phyloP scores from a whole-genome alignment of 768 basidiomycete genomes.

The Lactarius quietus region DNA sequence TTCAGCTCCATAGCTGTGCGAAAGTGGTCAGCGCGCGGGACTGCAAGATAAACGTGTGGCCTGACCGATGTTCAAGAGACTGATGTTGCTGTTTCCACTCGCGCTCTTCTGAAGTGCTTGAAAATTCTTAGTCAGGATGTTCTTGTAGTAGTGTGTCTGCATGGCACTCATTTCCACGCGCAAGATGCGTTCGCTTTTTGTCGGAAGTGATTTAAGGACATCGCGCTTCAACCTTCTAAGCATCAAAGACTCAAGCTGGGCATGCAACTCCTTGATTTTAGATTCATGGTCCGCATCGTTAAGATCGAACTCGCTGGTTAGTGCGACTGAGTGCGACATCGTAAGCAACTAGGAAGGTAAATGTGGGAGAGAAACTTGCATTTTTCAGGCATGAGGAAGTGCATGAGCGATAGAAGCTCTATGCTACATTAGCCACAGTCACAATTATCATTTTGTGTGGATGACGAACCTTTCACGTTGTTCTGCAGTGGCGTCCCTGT shows the following conservation, averaged over 20 bases:
- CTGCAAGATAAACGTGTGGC: neutral
- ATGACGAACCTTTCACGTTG: constrained; percentile 85
- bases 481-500: constrained; percentile 98
- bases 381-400: constrained; percentile 98
- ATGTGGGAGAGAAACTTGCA: constrained; percentile 47
- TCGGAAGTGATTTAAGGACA: constrained; percentile 92
- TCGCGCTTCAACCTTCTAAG: constrained; percentile 91
- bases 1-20: constrained; percentile 91
- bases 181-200: constrained; percentile 96
- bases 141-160: constrained; percentile 98
- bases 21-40: constrained; percentile 2
- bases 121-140: constrained; percentile 97
- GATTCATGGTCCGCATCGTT: constrained; percentile 88
- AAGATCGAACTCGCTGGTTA: constrained; percentile 94
- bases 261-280: constrained; percentile 95
- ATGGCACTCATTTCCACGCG: constrained; percentile 96
- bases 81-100: constrained; percentile 86
- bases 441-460: constrained; percentile 11
- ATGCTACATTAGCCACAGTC: constrained; percentile 16
- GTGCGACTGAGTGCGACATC: constrained; percentile 56
- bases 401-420: constrained; percentile 97
- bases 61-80: constrained; percentile 87
- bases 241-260: constrained; percentile 92
- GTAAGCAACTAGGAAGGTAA: neutral
- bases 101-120: constrained; percentile 87